Conservation (phyloP, 768 basidiomycete genomes). For the Leucosporidium yakuticum region DNA sequence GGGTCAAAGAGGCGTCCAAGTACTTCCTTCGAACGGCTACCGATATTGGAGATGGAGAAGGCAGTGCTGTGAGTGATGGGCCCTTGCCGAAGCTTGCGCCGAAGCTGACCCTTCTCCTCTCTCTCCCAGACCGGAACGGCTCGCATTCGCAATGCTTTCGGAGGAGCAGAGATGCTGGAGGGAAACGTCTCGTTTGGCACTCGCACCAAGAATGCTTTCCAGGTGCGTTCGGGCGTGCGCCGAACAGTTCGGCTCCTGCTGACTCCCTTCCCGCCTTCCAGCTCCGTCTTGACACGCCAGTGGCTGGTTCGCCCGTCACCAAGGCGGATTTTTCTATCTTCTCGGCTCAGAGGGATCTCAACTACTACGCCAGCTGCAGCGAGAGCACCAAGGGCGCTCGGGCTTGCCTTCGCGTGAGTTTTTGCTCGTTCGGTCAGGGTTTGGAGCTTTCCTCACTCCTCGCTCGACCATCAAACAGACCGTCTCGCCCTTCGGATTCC, state of each 20-base stretch:
- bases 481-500: slow-evolving; percentile 43
- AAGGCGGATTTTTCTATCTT: slow-evolving; percentile 66
- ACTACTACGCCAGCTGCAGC: slow-evolving; percentile 65
- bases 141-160: slow-evolving; percentile 78
- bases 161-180: slow-evolving; percentile 81
- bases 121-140: slow-evolving; percentile 64
- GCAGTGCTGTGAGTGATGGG: slow-evolving; percentile 65
- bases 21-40: slow-evolving; percentile 76
- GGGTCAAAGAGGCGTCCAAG: slow-evolving; percentile 66
- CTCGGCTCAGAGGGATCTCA: slow-evolving; percentile 71
- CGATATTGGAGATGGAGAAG: slow-evolving; percentile 88
- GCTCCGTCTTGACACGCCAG: slow-evolving; percentile 44
- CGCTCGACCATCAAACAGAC: slow-evolving; percentile 14
- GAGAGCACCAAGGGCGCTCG: slow-evolving; percentile 62
- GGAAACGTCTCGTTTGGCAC: slow-evolving; percentile 79
- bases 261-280: slow-evolving; percentile 13
- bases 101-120: neutral
- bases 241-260: neutral
- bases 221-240: slow-evolving; percentile 49
- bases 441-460: neutral
- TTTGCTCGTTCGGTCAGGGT: slow-evolving; percentile 44
- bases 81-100: neutral
- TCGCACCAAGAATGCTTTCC: slow-evolving; percentile 74
- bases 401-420: slow-evolving; percentile 69
- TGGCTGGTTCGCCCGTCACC: slow-evolving; percentile 54